These are phyloP conservation scores for Salix arbutifolia DNA, from an alignment of 345 rosid genomes.

Conservation along the genomic window DNA sequence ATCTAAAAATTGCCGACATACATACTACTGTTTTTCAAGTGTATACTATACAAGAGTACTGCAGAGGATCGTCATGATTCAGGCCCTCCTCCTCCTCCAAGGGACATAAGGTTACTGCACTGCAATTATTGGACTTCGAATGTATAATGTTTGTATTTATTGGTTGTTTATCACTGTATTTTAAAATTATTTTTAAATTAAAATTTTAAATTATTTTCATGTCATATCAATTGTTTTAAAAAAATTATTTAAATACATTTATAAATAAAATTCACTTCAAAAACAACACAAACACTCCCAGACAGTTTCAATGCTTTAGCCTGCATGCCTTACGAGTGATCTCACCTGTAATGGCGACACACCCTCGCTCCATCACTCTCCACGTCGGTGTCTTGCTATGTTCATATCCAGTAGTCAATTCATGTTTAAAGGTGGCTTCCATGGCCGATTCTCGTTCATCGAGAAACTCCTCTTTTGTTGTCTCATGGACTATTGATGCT, in stretches of 20 bases:
- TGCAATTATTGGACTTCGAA: slow-evolving; percentile 2
- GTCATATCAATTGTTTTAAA: no score
- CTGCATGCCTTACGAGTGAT: no score
- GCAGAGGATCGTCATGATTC: neutral
- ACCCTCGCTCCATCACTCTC: neutral
- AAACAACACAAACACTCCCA: no score
- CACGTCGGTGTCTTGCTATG: neutral
- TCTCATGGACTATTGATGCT: neutral
- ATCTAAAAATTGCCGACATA: no score
- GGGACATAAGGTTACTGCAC: neutral
- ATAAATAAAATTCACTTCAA: no score
- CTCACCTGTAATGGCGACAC: neutral
- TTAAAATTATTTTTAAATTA: no score
- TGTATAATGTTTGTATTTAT: neutral
- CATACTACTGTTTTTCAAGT: neutral
- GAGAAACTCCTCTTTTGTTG: neutral
- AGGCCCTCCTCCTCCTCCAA: neutral
- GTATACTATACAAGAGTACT: neutral
- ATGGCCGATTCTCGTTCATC: slow-evolving; percentile 8
- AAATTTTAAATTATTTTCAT: no score
- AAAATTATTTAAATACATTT: no score
- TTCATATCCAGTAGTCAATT: slow-evolving; percentile 12
- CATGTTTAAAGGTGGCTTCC: neutral
- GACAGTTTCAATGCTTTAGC: no score
- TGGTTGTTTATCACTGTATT: neutral